Conservation (phyloP, 2,329 filamentous ascomycete genomes). For the Mariannaea elegans region DNA sequence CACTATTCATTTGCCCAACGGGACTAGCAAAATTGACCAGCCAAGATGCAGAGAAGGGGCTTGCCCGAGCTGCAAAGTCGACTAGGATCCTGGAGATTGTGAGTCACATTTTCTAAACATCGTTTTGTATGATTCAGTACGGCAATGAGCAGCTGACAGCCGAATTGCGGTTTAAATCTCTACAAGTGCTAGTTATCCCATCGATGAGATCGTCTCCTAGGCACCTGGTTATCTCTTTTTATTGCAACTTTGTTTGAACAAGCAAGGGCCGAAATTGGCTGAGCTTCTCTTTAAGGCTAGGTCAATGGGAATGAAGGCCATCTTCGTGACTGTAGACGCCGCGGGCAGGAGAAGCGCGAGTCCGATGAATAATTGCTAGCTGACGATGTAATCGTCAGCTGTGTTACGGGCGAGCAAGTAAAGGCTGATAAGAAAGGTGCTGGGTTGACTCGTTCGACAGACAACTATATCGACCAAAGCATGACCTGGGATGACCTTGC, state of each 20-base stretch:
- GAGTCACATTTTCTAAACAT: too few relatives aligned
- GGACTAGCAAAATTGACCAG: conserved; percentile 33
- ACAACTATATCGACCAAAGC: conserved; percentile 61
- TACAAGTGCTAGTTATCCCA: conserved; percentile 59
- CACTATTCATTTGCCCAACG: conserved; percentile 35
- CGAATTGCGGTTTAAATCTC: conserved; percentile 54
- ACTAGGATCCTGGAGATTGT: background rate
- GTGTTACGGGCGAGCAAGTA: too few relatives aligned
- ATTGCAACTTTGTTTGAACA: conserved; percentile 63
- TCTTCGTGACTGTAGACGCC: conserved; percentile 62
- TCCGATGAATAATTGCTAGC: conserved; percentile 55
- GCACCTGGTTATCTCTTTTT: conserved; percentile 55
- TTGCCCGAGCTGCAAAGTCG: conserved; percentile 55
- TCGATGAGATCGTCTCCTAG: conserved; percentile 52
- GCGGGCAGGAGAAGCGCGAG: conserved; percentile 64
- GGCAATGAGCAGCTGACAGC: too few relatives aligned
- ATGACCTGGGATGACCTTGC: conserved; percentile 71
- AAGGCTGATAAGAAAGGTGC: conserved; percentile 59
- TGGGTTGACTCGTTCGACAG: conserved; percentile 53
- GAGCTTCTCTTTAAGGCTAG: conserved; percentile 50
- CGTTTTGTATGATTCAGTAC: background rate
- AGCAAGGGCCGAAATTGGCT: conserved; percentile 56
- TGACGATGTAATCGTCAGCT: too few relatives aligned
- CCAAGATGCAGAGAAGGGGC: conserved; percentile 56
- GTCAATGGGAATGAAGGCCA: conserved; percentile 56